Base-by-base conservation (phyloP, 768 basidiomycete species). In the Boletus huronensis region DNA sequence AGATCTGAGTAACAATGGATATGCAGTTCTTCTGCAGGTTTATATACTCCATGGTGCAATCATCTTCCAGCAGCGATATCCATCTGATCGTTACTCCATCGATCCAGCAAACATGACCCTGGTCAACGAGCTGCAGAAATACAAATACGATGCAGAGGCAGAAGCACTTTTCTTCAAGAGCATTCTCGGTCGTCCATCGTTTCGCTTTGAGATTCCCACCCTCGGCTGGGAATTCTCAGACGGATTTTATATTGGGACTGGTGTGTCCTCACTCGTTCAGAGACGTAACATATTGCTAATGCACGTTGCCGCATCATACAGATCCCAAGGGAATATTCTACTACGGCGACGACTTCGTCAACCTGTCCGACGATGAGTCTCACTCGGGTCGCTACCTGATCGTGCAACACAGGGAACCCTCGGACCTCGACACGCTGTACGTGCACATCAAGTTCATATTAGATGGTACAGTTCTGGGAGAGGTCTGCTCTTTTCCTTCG, bases 101-200 rank as follows among this genome's bases (percentile, higher is more conserved):
- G 19, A 19, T 1, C 36, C n/a, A 38, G 9, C 8, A 10, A 38
- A n/a, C 36, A 38, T 38, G 36, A 38, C 17, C 10, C n/a, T 38
- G 8, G 8, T 9, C 36, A 3, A 17, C 4, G 17, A 38, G 1
- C 36, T 38, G 8, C 3, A 19, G 36, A 3, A 9, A 38, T 38
- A 38, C 36, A 10, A 4, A 8, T 2, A 38, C n/a, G 10, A 16
- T 8, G n/a, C 3, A 17, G 8, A 38, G 4, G 36, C 17, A 10
- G 36, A 39, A 19, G 38, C 38, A 6, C 38, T 39, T 3, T 39
- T 39, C 38, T 39, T 39, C 38, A 39, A 19, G 38, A 39, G 4
- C 38, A 0, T 5, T 5, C 1, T 5, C 3, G 19, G 8, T 2
- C 1, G 0, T 5, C 19, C 38, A 39, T n/a, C 38, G 19, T 19